Evolutionary conservation across 2,329 filamentous ascomycete species (phyloP).

Genomic region (Fusarium cyanostomum): DNA sequence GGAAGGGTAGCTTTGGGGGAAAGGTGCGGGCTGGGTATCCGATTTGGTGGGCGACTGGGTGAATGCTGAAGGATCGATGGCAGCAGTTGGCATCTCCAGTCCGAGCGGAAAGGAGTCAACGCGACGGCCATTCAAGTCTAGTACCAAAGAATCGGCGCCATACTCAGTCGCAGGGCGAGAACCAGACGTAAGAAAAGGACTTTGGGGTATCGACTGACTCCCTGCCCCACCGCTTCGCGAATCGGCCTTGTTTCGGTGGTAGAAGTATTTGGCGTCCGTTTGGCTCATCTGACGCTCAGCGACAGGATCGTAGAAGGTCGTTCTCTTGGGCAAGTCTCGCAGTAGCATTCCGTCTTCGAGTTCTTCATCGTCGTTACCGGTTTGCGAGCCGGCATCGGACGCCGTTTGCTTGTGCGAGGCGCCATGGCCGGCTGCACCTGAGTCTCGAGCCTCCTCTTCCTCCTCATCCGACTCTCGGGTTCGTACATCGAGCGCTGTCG

Average conservation of each 20-base stretch:
- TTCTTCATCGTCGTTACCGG: constrained; percentile 43
- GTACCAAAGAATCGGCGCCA: constrained; percentile 48
- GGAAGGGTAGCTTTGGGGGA: constrained; percentile 14
- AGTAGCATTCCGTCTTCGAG: constrained; percentile 67
- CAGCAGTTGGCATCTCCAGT: constrained; percentile 53
- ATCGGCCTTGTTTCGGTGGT: constrained; percentile 84
- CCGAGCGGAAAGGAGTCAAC: constrained; percentile 15
- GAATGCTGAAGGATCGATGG: constrained; percentile 19
- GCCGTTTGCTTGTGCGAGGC: constrained; percentile 36
- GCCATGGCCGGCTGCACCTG: constrained; percentile 37
- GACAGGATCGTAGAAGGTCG: constrained; percentile 91
- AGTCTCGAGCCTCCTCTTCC: constrained; percentile 39
- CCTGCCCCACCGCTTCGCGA: constrained; percentile 51
- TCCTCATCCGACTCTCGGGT: constrained; percentile 47
- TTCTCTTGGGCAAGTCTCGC: constrained; percentile 72
- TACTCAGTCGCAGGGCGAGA: constrained; percentile 50
- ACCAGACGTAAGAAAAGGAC: constrained; percentile 54
- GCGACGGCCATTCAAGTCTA: constrained; percentile 44
- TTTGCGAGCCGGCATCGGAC: constrained; percentile 32
- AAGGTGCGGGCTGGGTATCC: constrained; percentile 13
- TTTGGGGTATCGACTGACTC: constrained; percentile 57
- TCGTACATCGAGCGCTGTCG: constrained; percentile 37
- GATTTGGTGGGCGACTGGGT: constrained; percentile 23
- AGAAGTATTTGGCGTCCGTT: constrained; percentile 94
- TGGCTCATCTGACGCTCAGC: constrained; percentile 95